Evolutionary conservation across 1,284 basidiomycete genomes (phyloP).

Genomic region (Inonotus hispidus): DNA sequence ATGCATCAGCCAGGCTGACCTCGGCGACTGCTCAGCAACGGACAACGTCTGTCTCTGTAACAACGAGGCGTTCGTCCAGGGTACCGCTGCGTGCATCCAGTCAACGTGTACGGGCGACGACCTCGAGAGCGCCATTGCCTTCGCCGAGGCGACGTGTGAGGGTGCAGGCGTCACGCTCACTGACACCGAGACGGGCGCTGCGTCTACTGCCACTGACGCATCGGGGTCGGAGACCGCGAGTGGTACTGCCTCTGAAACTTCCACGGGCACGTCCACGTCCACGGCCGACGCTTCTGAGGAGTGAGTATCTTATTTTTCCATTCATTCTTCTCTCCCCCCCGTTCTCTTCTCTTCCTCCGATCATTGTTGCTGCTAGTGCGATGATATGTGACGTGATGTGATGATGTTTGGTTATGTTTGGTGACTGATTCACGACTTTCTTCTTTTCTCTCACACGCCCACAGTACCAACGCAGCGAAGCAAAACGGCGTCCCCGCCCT

Average conservation of each 20-base stretch:
- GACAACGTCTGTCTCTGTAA: constrained; percentile 53
- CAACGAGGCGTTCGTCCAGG: constrained; percentile 37
- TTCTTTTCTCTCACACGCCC: neutral
- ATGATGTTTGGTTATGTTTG: neutral
- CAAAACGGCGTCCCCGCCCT: constrained; percentile 32
- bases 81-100: constrained; percentile 43
- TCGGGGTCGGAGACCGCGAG: neutral
- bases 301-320: too few species aligned
- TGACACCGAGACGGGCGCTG: neutral
- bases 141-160: constrained; percentile 41
- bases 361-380: too few species aligned
- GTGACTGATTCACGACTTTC: neutral
- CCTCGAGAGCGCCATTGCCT: constrained; percentile 38
- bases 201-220: neutral
- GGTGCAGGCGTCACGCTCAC: constrained; percentile 49
- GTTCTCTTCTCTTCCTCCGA: too few species aligned
- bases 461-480: constrained; percentile 23
- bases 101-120: constrained; percentile 41
- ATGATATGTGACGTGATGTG: neutral
- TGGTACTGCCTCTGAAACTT: neutral
- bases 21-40: constrained; percentile 35
- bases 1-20: constrained; percentile 40
- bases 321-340: neutral
- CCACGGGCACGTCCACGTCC: too few species aligned
- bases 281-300: too few species aligned